A percentile compares a stretch with the other conserved stretches of the same genome.
phyloP scores from a whole-genome alignment of 192 early-diverging fungal species.

The Coemansia asiatica region DNA sequence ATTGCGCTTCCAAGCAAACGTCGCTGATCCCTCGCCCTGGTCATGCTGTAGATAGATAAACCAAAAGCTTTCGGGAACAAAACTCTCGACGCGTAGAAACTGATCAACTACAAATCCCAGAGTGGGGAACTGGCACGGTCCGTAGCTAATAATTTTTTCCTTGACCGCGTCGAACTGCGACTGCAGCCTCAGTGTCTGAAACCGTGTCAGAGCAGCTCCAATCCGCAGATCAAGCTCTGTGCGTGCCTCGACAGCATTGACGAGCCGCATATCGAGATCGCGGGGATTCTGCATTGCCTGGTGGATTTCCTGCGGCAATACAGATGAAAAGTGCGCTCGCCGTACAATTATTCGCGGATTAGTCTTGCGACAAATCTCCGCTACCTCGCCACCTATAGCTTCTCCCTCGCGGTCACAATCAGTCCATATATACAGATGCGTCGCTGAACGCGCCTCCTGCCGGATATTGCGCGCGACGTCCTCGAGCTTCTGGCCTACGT shows the following conservation, averaged over 20 bases:
- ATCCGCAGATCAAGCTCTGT: constrained; percentile 88
- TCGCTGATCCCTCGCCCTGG: constrained; percentile 54
- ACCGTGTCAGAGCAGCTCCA: constrained; percentile 90
- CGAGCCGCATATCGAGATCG: constrained; percentile 71
- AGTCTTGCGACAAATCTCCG: constrained; percentile 59
- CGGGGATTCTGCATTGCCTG: constrained; percentile 71
- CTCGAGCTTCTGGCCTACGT: constrained; percentile 43
- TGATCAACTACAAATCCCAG: constrained; percentile 93
- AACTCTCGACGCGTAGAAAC: constrained; percentile 70
- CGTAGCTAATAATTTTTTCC: constrained; percentile 79
- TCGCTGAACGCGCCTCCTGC: constrained; percentile 59
- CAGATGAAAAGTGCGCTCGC: constrained; percentile 88
- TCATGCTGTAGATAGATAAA: constrained; percentile 66
- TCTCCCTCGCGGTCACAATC: constrained; percentile 98
- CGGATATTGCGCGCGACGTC: constrained; percentile 66
- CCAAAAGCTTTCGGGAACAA: constrained; percentile 93
- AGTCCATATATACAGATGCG: constrained; percentile 92
- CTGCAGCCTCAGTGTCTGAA: constrained; percentile 76
- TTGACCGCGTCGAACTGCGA: constrained; percentile 57
- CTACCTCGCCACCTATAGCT: constrained; percentile 85
- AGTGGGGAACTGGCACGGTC: constrained; percentile 95
- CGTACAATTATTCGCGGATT: constrained; percentile 71
- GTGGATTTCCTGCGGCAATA: constrained; percentile 77
- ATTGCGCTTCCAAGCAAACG: constrained; percentile 75
- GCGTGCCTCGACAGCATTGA: constrained; percentile 80